Evolutionary conservation across 176 grass and related monocot genomes (phyloP), one percentile per base, ranked within the genome.

Genomic region (Rhynchospora breviuscula): DNA sequence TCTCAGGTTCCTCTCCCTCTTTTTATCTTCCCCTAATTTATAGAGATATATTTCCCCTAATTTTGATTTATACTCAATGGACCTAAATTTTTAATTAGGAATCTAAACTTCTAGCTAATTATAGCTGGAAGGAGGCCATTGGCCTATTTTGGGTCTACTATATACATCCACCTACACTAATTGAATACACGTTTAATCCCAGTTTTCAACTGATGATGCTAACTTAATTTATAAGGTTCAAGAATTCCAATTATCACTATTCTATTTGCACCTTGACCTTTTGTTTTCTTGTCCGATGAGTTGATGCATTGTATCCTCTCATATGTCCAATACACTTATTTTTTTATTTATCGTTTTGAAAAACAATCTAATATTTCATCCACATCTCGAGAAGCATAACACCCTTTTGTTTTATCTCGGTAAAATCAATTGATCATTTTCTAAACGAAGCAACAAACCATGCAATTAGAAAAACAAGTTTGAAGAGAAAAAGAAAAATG

Each of bases 1-100:
- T 94, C 33, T 91, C 85, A 75, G 91, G 91, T 25, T 53, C 62
- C 73, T 59, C 11, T 63, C 15, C n/a, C 66, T 52, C 65, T 31
- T 66, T 2, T 26, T 35, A 52, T 60, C 54, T 65, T 73, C 25
- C 9, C 10, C 25, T 60, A 44, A 59, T 62, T 25, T 3, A n/a
- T 18, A 73, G 18, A 40, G 48, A 47, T 44, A 15, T 11, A 33
- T 66, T 66, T 0, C 31, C 63, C 23, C 14, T 66, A 31, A 10
- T 33, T 65, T 40, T 40, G 35, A 4, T 40, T 40, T 4, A 3
- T 40, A 5, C 4, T 40, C 35, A 4, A 40, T 40, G 35, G 35
- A 40, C 35, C 35, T 2, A 40, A 40, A 40, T 40, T 40, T 40
- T 40, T 40, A 40, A 40, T 2, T 40, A 40, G 35, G 35, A 40